Conservation (phyloP, 73 alveolate genomes). For the Paramecium sonneborni region DNA sequence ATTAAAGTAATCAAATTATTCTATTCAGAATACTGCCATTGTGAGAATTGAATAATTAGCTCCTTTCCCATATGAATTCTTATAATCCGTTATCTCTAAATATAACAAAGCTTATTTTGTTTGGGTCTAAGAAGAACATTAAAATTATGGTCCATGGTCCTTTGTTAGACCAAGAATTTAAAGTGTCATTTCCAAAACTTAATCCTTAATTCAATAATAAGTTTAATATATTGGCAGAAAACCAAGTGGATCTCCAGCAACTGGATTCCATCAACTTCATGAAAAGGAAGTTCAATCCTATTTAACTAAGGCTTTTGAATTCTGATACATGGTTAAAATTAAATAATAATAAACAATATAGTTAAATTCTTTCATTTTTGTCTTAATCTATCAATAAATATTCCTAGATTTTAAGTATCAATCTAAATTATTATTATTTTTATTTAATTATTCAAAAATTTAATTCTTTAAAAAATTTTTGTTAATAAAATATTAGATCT, state of each 20-base stretch:
- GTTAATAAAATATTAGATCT: no score
- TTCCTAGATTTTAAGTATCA: no score
- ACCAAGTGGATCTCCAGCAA: conserved; percentile 65
- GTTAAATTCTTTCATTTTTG: not conserved
- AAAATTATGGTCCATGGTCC: conserved; percentile 64
- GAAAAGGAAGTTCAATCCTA: not conserved
- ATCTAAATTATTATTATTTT: no score
- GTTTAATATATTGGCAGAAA: conserved; percentile 53
- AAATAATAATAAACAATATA: not conserved
- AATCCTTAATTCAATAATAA: not conserved
- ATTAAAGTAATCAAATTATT: not conserved
- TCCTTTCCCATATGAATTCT: conserved; percentile 67
- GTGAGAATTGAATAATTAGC: conserved; percentile 67
- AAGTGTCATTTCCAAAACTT: conserved; percentile 19
- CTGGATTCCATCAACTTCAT: conserved; percentile 47
- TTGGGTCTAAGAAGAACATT: conserved; percentile 67
- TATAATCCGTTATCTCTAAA: not conserved
- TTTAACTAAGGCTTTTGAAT: conserved; percentile 35
- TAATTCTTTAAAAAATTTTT: no score
- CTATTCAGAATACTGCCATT: conserved; percentile 52
- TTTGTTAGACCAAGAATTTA: conserved; percentile 58
- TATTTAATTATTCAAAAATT: no score
- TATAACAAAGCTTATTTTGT: conserved; percentile 50
- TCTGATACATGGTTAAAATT: not conserved
- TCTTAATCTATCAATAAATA: no score